Conservation (phyloP, 2,329 filamentous ascomycete genomes). For the Neofusicoccum sp. region DNA sequence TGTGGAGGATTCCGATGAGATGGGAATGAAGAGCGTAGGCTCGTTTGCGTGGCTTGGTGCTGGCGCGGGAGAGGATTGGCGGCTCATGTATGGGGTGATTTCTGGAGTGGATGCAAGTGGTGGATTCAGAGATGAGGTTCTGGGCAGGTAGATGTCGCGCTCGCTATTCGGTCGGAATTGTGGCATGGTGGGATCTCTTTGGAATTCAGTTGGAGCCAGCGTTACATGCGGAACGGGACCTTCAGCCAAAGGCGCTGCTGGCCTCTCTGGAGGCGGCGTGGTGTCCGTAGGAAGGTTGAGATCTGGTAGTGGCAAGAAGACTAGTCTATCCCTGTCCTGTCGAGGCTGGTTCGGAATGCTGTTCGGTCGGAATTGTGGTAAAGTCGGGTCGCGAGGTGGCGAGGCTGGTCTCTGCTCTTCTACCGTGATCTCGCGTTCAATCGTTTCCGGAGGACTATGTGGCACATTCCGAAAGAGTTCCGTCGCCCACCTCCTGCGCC, state of each 20-base stretch:
- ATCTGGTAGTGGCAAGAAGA: not conserved
- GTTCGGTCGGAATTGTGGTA: conserved; percentile 68
- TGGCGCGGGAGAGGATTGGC: not conserved
- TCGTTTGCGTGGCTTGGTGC: conserved; percentile 7
- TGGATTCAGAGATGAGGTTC: not conserved
- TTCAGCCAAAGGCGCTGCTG: not conserved
- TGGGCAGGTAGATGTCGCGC: conserved; percentile 20
- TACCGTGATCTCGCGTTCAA: not conserved
- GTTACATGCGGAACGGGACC: not conserved
- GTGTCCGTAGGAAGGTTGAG: conserved; percentile 3
- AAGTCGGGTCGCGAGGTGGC: conserved; percentile 39
- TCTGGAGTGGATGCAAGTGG: not conserved
- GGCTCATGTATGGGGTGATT: not conserved
- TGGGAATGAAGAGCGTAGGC: conserved; percentile 7
- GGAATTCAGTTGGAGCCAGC: not conserved
- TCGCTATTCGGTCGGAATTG: conserved; percentile 63
- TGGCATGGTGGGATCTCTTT: conserved; percentile 62
- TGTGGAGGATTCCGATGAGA: conserved; percentile 2
- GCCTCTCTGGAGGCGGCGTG: conserved; percentile 2
- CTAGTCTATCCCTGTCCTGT: not conserved
- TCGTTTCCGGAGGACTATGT: not conserved
- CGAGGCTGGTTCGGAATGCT: conserved; percentile 22
- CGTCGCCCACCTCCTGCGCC: not conserved
- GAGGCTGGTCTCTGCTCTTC: not conserved
- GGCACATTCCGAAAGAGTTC: not conserved